Evolutionary conservation across 2,329 filamentous ascomycete species (phyloP), one percentile per base, ranked within the genome.

Genomic region (Onygena corvina): DNA sequence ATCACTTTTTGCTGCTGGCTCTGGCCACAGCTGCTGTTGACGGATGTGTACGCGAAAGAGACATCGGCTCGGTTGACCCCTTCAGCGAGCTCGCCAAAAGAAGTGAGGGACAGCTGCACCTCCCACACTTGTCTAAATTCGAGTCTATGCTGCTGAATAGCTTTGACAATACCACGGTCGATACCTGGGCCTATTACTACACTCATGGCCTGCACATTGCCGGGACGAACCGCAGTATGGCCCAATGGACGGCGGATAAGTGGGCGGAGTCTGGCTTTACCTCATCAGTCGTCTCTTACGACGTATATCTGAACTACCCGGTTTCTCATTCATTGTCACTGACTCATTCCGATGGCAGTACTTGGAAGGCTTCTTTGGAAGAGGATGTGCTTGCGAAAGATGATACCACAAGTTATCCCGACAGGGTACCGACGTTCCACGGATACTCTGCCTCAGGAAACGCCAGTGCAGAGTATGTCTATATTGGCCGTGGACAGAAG

Each of bases 391-490:
- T 61, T 14, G 18, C 47, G 11, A 52, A 58, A 42, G 58, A 61
- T 36, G 51, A 54, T 8, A 57, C 56, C 4, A 55, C 55, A 1
- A 55, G 52, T 27, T 60, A 59, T 53, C 55, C 56, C 14, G 54
- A 71, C 54, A 59, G 67, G 5, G 63, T 70, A 9, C 67, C 70
- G 0, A 67, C 64, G 9, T 74, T 74, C 54, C 68, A 74, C 53
- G 71, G 70, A 33, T 73, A 73, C 52, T 72, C 68, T 2, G 65
- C 64, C 49, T 67, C 61, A 21, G 71, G 71, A 14, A 65, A 71
- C 54, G 71, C 67, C 31, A 66, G 63, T 51, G 71, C 68, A 27
- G 69, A 72, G 58, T 73, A 69, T 51, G 68, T 71, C 38, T 73
- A 71, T 51, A 69, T 72, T 11, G 68, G 70, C 25, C 58, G 60